Evolutionary conservation across 192 early-diverging fungal genomes (phyloP), one percentile per base, ranked within the genome.

Genomic region (Diversispora eburnea): DNA sequence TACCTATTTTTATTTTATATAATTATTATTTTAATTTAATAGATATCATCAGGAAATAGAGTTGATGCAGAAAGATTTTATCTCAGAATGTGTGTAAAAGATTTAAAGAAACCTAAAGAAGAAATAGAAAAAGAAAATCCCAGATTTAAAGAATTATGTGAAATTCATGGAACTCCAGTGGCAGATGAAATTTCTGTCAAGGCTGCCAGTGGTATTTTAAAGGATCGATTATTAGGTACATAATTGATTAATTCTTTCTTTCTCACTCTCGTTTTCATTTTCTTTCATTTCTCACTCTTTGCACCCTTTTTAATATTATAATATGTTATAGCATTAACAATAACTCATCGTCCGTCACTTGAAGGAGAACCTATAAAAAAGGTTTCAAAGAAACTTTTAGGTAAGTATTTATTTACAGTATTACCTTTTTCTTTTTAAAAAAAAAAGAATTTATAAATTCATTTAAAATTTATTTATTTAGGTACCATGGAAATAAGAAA

Each of bases 61-160:
- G 52, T 69, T 9, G 79, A 88, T 77, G 72, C 84, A 33, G 86
- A 88, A 52, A 68, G 85, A n/a, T 88, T 82, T 54, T 88, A 88
- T 59, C 58, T 86, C 6, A 70, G 54, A 15, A 17, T 74, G 4
- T 77, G 77, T 65, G 67, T 75, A 10, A 79, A 77, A 45, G 76
- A 84, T 70, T 77, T 76, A 0, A 74, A 75, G 15, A 22, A 72
- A 48, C 64, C 80, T 8, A 72, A 75, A 33, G 75, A 81, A 39
- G 77, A 75, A 9, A 80, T 82, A 62, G 76, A 73, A 33, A 56
- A 67, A 17, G 19, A 75, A 8, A 83, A 88, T 69, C 86, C 86
- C 15, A 77, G 86, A 33, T 88, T 82, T 67, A 75, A 71, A 13
- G 73, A 82, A 52, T 65, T 88, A 13, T 88, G 86, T 66, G 62